Percentiles rank a stretch among this genome's conserved stretches.
phyloP scores from a whole-genome alignment of 352 stramenopile species.

The Thalassiosira oceanica region DNA sequence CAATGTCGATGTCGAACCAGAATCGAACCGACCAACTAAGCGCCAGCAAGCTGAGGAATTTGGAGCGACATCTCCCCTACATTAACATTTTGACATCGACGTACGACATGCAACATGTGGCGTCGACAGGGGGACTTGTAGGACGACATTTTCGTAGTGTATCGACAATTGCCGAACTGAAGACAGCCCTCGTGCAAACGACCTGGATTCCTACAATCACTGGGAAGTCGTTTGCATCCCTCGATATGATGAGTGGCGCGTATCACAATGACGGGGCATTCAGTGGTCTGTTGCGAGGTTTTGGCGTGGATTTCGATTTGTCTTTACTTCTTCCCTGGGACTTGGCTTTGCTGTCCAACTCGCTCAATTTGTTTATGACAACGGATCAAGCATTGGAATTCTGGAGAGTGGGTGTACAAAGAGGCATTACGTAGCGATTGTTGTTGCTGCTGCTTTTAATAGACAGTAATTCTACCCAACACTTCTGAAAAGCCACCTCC shows the following conservation, averaged over 20 bases:
- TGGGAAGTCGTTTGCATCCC: constrained; percentile 25
- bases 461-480: too few species aligned
- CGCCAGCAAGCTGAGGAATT: too few species aligned
- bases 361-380: constrained; percentile 24
- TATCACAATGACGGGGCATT: constrained; percentile 51
- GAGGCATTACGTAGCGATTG: too few species aligned
- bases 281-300: constrained; percentile 16
- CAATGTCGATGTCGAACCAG: constrained; percentile 11
- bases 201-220: constrained; percentile 51
- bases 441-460: too few species aligned
- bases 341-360: constrained; percentile 27
- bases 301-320: background rate
- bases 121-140: too few species aligned
- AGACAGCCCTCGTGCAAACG: constrained; percentile 40
- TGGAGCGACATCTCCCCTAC: too few species aligned
- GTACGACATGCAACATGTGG: too few species aligned
- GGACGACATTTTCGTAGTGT: too few species aligned
- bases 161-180: too few species aligned
- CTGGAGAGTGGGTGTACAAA: constrained; percentile 28
- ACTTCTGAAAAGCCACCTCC: too few species aligned
- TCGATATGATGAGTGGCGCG: constrained; percentile 13
- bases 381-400: constrained; percentile 21
- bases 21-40: background rate
- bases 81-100: too few species aligned
- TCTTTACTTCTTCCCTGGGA: constrained; percentile 18